Conservation (phyloP, 176 grass and related monocot species). For the Zizania latifolia region DNA sequence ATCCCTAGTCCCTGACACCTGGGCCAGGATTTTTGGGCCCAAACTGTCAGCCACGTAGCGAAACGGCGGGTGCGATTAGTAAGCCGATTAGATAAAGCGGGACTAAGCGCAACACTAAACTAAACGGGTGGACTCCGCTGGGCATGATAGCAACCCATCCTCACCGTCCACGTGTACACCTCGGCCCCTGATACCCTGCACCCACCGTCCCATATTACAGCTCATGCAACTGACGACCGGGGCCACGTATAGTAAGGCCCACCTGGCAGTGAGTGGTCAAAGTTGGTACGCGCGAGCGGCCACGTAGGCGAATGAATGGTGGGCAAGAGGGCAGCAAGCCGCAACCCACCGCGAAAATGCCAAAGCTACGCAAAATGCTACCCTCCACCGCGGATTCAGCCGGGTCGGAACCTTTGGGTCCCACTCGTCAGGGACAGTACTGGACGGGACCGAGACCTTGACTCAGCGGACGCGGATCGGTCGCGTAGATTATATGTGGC, state of each 20-base stretch:
- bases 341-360: conserved; percentile 13
- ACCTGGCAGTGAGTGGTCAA: neutral
- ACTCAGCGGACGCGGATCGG: conserved; percentile 10
- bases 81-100: conserved; percentile 18
- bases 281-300: neutral
- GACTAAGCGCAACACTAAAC: neutral
- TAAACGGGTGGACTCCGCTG: conserved; percentile 39
- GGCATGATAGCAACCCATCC: conserved; percentile 46
- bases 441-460: too few species aligned
- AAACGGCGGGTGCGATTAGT: neutral
- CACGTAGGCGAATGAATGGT: neutral
- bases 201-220: rapidly evolving
- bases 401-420: rapidly evolving
- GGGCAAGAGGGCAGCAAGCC: conserved; percentile 3
- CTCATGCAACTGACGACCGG: rapidly evolving
- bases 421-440: neutral
- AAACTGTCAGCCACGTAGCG: neutral
- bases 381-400: rapidly evolving
- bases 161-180: conserved; percentile 41
- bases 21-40: neutral
- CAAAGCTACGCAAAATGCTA: neutral
- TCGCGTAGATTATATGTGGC: conserved; percentile 44
- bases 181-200: neutral
- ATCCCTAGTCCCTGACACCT: rapidly evolving
- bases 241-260: rapidly evolving